These are phyloP conservation scores for Trichosporon sp. DNA, from an alignment of 1,284 basidiomycete genomes.

Conservation along the genomic window DNA sequence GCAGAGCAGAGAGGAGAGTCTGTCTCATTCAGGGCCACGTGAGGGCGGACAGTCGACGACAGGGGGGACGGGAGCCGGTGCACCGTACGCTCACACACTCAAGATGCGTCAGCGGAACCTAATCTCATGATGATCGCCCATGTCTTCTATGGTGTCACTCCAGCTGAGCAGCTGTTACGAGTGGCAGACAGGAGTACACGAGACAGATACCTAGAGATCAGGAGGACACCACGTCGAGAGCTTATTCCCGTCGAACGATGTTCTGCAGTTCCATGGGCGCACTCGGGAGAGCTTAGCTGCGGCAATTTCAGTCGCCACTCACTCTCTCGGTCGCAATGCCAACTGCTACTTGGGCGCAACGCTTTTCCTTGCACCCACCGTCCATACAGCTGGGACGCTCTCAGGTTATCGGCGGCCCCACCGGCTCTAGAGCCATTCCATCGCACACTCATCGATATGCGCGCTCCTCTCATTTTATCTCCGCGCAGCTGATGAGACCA, in stretches of 20 bases:
- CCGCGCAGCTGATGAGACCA: neutral
- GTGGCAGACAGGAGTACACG: conserved; percentile 3
- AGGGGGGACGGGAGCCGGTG: neutral
- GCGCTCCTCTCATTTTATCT: no score
- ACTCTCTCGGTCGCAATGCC: no score
- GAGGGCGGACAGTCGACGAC: neutral
- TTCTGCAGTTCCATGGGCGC: no score
- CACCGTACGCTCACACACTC: neutral
- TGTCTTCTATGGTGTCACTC: neutral
- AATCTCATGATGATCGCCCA: neutral
- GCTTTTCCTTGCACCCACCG: no score
- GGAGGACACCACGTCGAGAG: neutral
- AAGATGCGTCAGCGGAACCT: neutral
- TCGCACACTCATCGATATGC: no score
- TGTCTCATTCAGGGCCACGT: conserved; percentile 1
- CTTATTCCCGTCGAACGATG: neutral
- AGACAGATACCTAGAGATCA: no score
- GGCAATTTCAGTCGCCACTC: no score
- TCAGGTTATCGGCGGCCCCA: neutral
- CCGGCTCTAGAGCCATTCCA: neutral
- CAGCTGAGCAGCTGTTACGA: neutral
- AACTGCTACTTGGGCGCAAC: no score
- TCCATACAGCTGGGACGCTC: no score
- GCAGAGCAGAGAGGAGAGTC: neutral
- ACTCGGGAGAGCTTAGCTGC: no score